phyloP scores from a whole-genome alignment of 768 basidiomycete species.

The Pleurotus tuoliensis region DNA sequence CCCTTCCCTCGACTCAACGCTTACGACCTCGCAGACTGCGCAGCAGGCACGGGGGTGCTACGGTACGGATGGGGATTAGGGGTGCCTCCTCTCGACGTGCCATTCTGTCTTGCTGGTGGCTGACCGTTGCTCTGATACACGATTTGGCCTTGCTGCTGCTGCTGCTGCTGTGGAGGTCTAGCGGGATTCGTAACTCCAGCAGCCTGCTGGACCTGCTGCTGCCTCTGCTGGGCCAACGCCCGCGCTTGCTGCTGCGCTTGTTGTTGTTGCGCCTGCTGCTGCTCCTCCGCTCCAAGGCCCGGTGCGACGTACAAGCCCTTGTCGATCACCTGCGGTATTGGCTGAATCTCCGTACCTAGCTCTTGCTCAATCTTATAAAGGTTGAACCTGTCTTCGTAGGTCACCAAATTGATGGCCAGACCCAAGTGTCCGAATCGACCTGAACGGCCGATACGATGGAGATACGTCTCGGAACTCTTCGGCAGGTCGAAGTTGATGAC shows the following conservation, averaged over 20 bases:
- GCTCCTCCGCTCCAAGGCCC: slow-evolving; percentile 40
- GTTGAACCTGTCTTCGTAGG: slow-evolving; percentile 97
- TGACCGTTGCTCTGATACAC: slow-evolving; percentile 20
- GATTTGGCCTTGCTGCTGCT: slow-evolving; percentile 23
- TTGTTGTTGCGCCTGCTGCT: slow-evolving; percentile 26
- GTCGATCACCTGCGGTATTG: slow-evolving; percentile 91
- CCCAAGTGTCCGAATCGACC: slow-evolving; percentile 97
- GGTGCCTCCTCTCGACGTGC: neutral
- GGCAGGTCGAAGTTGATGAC: slow-evolving; percentile 99
- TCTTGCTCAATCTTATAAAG: slow-evolving; percentile 98
- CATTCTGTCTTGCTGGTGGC: neutral
- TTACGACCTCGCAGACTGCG: neutral
- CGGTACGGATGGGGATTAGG: neutral
- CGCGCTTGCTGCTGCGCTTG: slow-evolving; percentile 28
- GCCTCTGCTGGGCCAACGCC: slow-evolving; percentile 27
- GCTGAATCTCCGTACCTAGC: slow-evolving; percentile 95
- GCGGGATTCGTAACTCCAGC: slow-evolving; percentile 9
- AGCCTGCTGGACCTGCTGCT: slow-evolving; percentile 19
- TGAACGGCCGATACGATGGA: slow-evolving; percentile 96
- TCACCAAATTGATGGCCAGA: slow-evolving; percentile 95
- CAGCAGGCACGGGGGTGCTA: neutral
- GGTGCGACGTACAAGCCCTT: slow-evolving; percentile 92
- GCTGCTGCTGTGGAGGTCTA: slow-evolving; percentile 2
- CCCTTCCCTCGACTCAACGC: neutral
- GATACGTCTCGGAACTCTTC: slow-evolving; percentile 97